A percentile compares a stretch with the other conserved stretches of the same genome.
phyloP scores from a whole-genome alignment of 768 basidiomycete species.

The Boletus edulis region DNA sequence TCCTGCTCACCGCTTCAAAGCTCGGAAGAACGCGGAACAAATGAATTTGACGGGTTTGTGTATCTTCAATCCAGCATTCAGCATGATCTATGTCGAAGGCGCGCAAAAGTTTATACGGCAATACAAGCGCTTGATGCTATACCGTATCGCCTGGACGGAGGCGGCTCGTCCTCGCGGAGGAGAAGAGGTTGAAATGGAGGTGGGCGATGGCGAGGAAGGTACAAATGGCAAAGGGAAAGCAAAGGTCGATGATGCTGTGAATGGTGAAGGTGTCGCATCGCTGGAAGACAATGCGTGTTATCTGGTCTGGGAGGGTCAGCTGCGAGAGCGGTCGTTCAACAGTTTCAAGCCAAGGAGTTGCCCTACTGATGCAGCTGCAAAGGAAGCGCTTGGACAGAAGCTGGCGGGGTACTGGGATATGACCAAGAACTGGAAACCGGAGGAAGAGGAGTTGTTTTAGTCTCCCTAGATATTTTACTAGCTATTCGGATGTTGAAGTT shows the following conservation, averaged over 20 bases:
- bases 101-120: slow-evolving; percentile 79
- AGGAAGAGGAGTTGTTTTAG: slow-evolving; percentile 74
- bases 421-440: slow-evolving; percentile 85
- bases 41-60: slow-evolving; percentile 83
- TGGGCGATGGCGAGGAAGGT: slow-evolving; percentile 43
- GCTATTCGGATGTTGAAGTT: not conserved
- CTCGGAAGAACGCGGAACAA: slow-evolving; percentile 95
- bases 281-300: slow-evolving; percentile 87
- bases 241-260: slow-evolving; percentile 31
- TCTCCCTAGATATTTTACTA: not conserved
- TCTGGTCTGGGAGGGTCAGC: slow-evolving; percentile 89
- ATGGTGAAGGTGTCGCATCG: slow-evolving; percentile 32
- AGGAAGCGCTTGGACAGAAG: slow-evolving; percentile 82
- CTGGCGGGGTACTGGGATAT: slow-evolving; percentile 93
- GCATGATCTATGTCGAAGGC: slow-evolving; percentile 92
- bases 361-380: slow-evolving; percentile 81
- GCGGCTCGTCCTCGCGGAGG: slow-evolving; percentile 74
- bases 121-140: slow-evolving; percentile 84
- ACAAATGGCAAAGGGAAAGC: slow-evolving; percentile 29
- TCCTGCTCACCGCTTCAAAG: slow-evolving; percentile 92
- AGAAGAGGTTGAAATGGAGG: slow-evolving; percentile 68
- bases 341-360: slow-evolving; percentile 79
- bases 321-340: slow-evolving; percentile 80
- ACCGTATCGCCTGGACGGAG: slow-evolving; percentile 93
- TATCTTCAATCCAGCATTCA: slow-evolving; percentile 88